Evolutionary conservation across 495 filamentous ascomycete genomes (phyloP).

Genomic region (Achaetomiella virescens): DNA sequence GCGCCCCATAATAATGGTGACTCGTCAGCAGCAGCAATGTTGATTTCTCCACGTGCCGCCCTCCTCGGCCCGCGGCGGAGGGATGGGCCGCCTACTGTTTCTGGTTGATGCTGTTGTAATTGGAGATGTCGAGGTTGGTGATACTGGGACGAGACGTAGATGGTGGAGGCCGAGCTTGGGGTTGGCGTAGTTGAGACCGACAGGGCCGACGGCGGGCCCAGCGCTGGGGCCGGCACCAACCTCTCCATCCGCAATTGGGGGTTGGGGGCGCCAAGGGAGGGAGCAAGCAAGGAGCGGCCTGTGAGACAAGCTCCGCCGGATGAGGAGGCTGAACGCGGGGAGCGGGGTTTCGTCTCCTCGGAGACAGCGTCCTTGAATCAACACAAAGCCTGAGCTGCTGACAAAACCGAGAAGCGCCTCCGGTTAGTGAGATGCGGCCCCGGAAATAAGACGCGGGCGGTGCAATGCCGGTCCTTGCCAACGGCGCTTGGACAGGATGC

Average conservation of each 20-base stretch:
- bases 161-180: slow-evolving; percentile 32
- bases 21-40: neutral
- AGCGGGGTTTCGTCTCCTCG: neutral
- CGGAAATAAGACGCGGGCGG: slow-evolving; percentile 3
- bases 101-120: neutral
- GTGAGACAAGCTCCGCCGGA: neutral
- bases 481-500: neutral
- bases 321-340: neutral
- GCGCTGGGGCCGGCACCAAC: neutral
- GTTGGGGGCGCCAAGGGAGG: neutral
- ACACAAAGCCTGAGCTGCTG: neutral
- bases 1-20: neutral
- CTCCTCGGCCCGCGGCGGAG: slow-evolving; percentile 2
- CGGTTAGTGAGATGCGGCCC: neutral
- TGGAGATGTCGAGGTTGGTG: slow-evolving; percentile 4
- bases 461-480: neutral
- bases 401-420: neutral
- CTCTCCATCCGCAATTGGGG: slow-evolving; percentile 1
- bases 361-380: neutral
- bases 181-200: slow-evolving; percentile 20
- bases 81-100: neutral
- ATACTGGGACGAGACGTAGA: slow-evolving; percentile 29
- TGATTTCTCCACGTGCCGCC: neutral
- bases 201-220: neutral
- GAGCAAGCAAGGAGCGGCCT: neutral